Evolutionary conservation across 768 basidiomycete genomes (phyloP), one percentile per base, ranked within the genome.

Genomic region (Kwoniella dendrophila): DNA sequence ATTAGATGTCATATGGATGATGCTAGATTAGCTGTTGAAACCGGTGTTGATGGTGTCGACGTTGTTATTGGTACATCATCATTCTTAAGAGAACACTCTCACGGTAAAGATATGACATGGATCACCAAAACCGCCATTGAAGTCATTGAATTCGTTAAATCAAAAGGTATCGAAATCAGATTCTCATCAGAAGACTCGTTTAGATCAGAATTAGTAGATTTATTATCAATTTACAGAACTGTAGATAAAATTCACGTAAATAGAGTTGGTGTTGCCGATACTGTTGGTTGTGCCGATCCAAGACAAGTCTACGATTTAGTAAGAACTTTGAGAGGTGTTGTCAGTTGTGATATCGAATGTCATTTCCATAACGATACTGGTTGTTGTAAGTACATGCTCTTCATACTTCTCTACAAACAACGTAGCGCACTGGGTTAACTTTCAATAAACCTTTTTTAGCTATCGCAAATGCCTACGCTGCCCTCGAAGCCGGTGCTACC

Each of bases 1-100:
- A 98, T 99, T 71, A 87, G 96, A 47, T 99, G 96, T 80, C 96
- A 99, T 80, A 98, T 99, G 96, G 94, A 98, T 75, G 96, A 99
- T 81, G 96, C 96, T 12, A 86, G 90, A 54, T 92, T 97, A 74
- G 96, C 96, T 36, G 94, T 98, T 55, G 95, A 98, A 83, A 98
- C 96, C 66, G 94, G 93, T 78, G 95, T 99, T 44, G 93, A 98
- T 77, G 96, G 96, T 79, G 96, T 97, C 64, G 95, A 98, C 79
- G 92, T 98, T 70, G 96, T 98, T 80, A 98, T 99, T 67, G 95
- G 96, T 34, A 98, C 96, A 8, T 97, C 94, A 10, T 97, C 94
- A 41, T 99, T 96, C 89, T 87, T 98, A 51, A 89, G 95, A 72
- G 94, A 99, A 82, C 96, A 98, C 85, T 97, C 95, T 27, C 96